A percentile compares a stretch with the other conserved stretches of the same genome.
Conservation (phyloP, 2,329 filamentous ascomycete genomes). For the Phaeosphaeria sp. region DNA sequence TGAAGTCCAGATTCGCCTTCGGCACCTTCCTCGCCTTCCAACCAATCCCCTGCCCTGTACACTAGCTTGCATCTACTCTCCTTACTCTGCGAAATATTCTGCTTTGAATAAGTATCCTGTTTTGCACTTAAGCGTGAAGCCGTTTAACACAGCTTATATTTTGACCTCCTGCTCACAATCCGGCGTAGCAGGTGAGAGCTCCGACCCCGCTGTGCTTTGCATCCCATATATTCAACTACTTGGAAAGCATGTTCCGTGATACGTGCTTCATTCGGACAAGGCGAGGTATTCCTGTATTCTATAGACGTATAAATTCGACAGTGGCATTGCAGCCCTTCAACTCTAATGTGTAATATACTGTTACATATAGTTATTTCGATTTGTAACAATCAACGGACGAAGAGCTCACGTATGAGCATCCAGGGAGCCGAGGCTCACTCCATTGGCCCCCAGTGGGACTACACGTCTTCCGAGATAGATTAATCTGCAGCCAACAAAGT, state of each 20-base stretch:
- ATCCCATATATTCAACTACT: too few relatives aligned
- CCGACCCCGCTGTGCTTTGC: too few relatives aligned
- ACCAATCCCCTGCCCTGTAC: conserved; percentile 9
- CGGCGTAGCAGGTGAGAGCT: conserved; percentile 15
- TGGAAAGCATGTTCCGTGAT: too few relatives aligned
- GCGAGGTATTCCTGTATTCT: too few relatives aligned
- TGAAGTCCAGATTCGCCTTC: conserved; percentile 16
- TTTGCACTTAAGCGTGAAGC: not conserved
- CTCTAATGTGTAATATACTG: too few relatives aligned
- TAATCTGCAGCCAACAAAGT: not conserved
- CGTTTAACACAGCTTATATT: conserved; percentile 6
- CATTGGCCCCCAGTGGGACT: not conserved
- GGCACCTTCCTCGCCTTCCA: conserved; percentile 15
- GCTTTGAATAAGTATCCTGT: not conserved
- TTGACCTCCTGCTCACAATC: conserved; percentile 11
- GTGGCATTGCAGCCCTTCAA: too few relatives aligned
- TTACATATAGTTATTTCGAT: not conserved
- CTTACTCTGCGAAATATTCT: conserved; percentile 11
- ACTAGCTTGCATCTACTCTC: conserved; percentile 8
- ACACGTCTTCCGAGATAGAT: not conserved
- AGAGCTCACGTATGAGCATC: not conserved
- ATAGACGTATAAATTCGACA: too few relatives aligned
- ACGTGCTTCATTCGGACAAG: too few relatives aligned
- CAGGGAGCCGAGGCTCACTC: not conserved
- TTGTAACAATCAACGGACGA: not conserved